These are phyloP conservation scores for Jamesozyma spencerorum DNA, from an alignment of 805 yeast species.

Conservation along the genomic window DNA sequence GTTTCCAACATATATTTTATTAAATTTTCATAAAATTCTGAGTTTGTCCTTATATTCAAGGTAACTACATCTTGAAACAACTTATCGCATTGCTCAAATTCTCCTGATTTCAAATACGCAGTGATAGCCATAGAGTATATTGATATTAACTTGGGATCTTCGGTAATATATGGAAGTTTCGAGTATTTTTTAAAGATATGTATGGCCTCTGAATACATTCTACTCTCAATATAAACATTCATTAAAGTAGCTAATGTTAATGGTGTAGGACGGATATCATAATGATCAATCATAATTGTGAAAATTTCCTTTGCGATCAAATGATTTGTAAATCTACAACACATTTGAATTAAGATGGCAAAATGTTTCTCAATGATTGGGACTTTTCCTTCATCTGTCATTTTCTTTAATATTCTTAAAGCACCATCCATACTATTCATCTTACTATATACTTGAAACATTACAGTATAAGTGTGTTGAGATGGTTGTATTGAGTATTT, in stretches of 20 bases:
- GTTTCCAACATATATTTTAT: constrained; percentile 12
- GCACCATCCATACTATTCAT: constrained; percentile 26
- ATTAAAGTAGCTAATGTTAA: constrained; percentile 20
- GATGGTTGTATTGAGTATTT: constrained; percentile 24
- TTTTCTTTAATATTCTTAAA: constrained; percentile 22
- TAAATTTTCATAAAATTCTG: constrained; percentile 20
- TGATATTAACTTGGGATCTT: constrained; percentile 5
- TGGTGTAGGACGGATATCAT: constrained; percentile 23
- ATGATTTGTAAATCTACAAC: constrained; percentile 21
- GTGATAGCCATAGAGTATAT: constrained; percentile 19
- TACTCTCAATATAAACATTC: constrained; percentile 21
- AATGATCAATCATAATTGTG: constrained; percentile 23
- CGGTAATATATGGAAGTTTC: background rate
- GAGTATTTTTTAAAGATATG: constrained; percentile 16
- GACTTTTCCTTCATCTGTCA: constrained; percentile 16
- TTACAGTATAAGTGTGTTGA: constrained; percentile 18
- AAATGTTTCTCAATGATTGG: constrained; percentile 22
- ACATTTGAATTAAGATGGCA: constrained; percentile 19
- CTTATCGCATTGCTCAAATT: constrained; percentile 13
- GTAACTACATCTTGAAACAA: constrained; percentile 10
- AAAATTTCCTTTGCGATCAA: constrained; percentile 26
- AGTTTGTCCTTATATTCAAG: constrained; percentile 9
- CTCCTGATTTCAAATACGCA: constrained; percentile 15
- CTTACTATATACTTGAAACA: constrained; percentile 23
- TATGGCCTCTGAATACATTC: constrained; percentile 15